Base-by-base conservation (phyloP, 2,329 filamentous ascomycete genomes). In the Aureobasidium leucospermi region DNA sequence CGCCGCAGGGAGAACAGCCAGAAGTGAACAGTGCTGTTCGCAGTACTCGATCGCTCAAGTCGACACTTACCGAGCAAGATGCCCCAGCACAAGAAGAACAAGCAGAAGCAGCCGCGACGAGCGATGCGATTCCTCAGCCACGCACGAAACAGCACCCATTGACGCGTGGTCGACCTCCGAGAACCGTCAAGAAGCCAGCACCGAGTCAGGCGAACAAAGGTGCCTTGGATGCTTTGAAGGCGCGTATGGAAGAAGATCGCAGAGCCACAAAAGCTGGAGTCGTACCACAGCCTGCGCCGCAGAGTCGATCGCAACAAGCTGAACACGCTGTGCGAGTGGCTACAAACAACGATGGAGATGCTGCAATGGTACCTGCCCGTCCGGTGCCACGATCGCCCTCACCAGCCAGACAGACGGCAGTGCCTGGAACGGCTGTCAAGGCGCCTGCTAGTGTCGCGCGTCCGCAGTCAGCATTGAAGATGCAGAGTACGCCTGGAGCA, bases 401-500 rank as follows among this genome's bases (percentile, higher is more conserved):
- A 66, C 65, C 72, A 65, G 55, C 69, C 67, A 60, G 67, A 59
- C 60, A 68, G 60, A 68, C 66, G 2, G 42, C 42, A 31, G 34
- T 47, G 19, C 74, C 66, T 19, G 65, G 68, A 55, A 63, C 62
- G 57, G 45, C 66, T 63, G 11, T 63, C 65, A 58, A 58, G 38
- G 60, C 53, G 31, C 52, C 60, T 6, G 52, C 34, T 23, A 67
- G 64, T 15, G 58, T 66, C 13, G 59, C 61, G 16, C 65, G 70
- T 45, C 74, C 74, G n/a, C 71, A 72, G 36, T 78, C 76, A n/a
- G 72, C 71, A 13, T 66, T 77, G 49, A 75, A 74, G 63, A 67
- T 73, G 32, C 74, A 75, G 47, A 73, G 70, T 32, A 79, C 76
- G 7, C 76, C 76, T 8, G 68, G 68, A 7, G 64, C 67, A 9